Evolutionary conservation across 768 basidiomycete genomes (phyloP), one percentile per base, ranked within the genome.

Genomic region (Podaxis sp.): DNA sequence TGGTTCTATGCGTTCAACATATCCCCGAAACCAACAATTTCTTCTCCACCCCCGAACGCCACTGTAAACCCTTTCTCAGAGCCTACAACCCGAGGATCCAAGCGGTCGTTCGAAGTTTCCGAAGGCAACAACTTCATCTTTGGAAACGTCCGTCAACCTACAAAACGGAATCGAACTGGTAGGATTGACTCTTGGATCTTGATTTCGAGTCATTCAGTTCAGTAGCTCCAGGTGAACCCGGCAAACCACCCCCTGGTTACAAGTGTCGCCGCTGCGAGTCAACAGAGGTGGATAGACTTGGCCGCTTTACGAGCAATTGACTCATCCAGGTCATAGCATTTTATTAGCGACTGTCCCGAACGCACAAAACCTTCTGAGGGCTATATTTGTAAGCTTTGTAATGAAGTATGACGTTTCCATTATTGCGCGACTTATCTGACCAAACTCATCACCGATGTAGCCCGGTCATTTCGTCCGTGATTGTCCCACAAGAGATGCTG

Each of bases 1-100:
- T 98, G 94, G 90, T 98, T 97, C 77, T 99, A 99, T 76, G 97
- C 97, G 2, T 99, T 98, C 74, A 88, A 86, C 26, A 91, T 99
- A 56, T 75, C 84, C 0, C 87, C 93, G 2, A 78, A 80, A 49
- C 73, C 77, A 24, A 67, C 73, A 26, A 74, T 71, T 11, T 73
- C 71, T 13, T 71, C 79, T 20, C 80, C 70, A 4, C 90, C 91
- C 15, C 69, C 81, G 0, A 92, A 93, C 69, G 74, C 81, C 1
- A 91, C 91, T 0, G 78, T 77, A 65, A 94, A 93, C 71, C 91
- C 91, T 0, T 92, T 90, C 70, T 73, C 76, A 5, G 82, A 82
- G 56, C 65, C 67, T 26, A 66, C 69, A 7, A 64, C 71, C 36
- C 78, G 77, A 7, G 61, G 73, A 6, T 67, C 70, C 5, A 94